Conservation (phyloP, 2,329 filamentous ascomycete genomes). For the Exophiala xenobiotica region DNA sequence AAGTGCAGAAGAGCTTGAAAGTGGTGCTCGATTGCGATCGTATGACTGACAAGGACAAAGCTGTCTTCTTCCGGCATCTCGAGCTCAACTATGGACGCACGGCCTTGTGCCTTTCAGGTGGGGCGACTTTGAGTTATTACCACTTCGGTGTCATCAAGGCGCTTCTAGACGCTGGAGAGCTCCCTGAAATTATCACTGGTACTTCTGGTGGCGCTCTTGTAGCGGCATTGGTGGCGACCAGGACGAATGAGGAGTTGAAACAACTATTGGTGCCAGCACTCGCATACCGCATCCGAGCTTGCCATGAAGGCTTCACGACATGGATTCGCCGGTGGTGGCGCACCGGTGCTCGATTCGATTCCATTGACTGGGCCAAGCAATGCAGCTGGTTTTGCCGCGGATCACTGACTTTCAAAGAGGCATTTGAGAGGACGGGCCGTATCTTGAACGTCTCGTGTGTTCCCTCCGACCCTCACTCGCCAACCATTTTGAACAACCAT, state of each 20-base stretch:
- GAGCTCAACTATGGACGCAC: conserved; percentile 90
- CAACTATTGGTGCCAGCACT: conserved; percentile 80
- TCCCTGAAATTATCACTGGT: conserved; percentile 93
- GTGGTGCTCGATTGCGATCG: conserved; percentile 68
- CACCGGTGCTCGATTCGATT: conserved; percentile 92
- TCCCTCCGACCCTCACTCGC: conserved; percentile 91
- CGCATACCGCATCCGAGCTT: conserved; percentile 80
- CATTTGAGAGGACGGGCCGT: conserved; percentile 87
- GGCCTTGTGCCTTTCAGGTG: conserved; percentile 87
- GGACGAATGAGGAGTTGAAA: conserved; percentile 89
- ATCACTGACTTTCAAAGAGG: conserved; percentile 90
- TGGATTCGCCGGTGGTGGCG: conserved; percentile 87
- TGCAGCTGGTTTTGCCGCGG: conserved; percentile 89
- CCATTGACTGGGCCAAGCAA: conserved; percentile 81
- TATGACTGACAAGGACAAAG: conserved; percentile 71
- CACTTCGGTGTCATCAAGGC: conserved; percentile 92
- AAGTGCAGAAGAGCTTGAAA: conserved; percentile 58
- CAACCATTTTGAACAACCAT: conserved; percentile 90
- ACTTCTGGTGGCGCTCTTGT: conserved; percentile 92
- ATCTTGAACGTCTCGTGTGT: conserved; percentile 96
- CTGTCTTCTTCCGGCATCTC: conserved; percentile 79
- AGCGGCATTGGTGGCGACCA: conserved; percentile 80
- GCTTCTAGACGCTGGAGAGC: conserved; percentile 76
- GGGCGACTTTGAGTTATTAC: conserved; percentile 93
- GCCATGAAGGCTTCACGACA: conserved; percentile 70